A percentile compares a stretch with the other conserved stretches of the same genome.
Evolutionary conservation across 2,329 filamentous ascomycete genomes (phyloP).

Genomic region (Penicillium thymicola): DNA sequence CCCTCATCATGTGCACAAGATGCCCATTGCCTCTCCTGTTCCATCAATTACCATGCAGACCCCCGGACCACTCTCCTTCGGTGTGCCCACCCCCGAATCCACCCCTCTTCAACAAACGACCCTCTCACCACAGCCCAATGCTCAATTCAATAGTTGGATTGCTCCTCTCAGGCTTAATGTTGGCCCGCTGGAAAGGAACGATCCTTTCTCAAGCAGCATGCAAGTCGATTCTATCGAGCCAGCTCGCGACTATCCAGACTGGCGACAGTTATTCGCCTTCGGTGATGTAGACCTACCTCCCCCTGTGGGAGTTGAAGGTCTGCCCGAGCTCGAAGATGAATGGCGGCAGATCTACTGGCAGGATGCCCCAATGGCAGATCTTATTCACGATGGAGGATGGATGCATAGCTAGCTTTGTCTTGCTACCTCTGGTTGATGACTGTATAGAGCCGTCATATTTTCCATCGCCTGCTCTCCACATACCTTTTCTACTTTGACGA

Average conservation of each 20-base stretch:
- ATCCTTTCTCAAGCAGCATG: slow-evolving; percentile 24
- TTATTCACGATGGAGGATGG: slow-evolving; percentile 42
- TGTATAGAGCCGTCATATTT: background rate
- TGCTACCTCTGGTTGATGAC: background rate
- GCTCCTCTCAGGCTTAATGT: slow-evolving; percentile 26
- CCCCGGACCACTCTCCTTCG: slow-evolving; percentile 24
- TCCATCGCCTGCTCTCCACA: background rate
- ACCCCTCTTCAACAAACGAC: slow-evolving; percentile 22
- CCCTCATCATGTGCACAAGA: slow-evolving; percentile 14
- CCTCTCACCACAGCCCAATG: slow-evolving; percentile 25
- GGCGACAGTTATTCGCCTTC: slow-evolving; percentile 43
- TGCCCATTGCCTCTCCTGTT: slow-evolving; percentile 19
- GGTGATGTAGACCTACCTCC: slow-evolving; percentile 37
- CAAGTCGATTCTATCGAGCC: slow-evolving; percentile 34
- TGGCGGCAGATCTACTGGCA: slow-evolving; percentile 47
- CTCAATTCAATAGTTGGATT: slow-evolving; percentile 35
- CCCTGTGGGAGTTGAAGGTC: slow-evolving; percentile 37
- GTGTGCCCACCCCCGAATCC: slow-evolving; percentile 32
- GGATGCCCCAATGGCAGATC: slow-evolving; percentile 42
- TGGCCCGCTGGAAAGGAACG: slow-evolving; percentile 23
- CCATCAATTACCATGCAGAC: slow-evolving; percentile 20
- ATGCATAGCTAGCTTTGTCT: slow-evolving; percentile 27
- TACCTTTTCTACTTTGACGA: slow-evolving; percentile 12
- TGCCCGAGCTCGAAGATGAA: slow-evolving; percentile 43
- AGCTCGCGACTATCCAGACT: slow-evolving; percentile 37